Percentiles rank a stretch among this genome's conserved stretches.
These are phyloP conservation scores for Ogataea nakhonphanomensis DNA, from an alignment of 805 yeast genomes.

Conservation along the genomic window DNA sequence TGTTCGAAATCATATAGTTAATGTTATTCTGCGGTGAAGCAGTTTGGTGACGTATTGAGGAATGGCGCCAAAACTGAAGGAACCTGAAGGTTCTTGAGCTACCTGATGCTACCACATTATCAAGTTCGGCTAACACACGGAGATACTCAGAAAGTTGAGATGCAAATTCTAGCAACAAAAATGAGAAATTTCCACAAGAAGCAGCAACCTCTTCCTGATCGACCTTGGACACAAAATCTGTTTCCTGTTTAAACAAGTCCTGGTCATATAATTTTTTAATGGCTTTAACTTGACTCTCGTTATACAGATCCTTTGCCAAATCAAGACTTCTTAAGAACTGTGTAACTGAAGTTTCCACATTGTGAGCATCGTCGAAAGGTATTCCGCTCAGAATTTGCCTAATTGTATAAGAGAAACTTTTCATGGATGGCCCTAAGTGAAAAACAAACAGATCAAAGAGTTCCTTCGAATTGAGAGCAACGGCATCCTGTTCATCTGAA, in stretches of 20 bases:
- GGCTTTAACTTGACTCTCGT: constrained; percentile 53
- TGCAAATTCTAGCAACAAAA: constrained; percentile 59
- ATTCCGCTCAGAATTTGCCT: constrained; percentile 56
- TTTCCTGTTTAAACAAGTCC: constrained; percentile 43
- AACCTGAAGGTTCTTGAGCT: constrained; percentile 44
- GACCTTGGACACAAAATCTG: constrained; percentile 40
- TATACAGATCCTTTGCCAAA: constrained; percentile 53
- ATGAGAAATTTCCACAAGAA: constrained; percentile 75
- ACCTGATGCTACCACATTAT: not conserved
- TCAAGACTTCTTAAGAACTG: constrained; percentile 46
- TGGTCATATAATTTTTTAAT: constrained; percentile 56
- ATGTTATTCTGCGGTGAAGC: constrained; percentile 21
- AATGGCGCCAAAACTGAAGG: constrained; percentile 48
- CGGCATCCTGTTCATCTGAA: constrained; percentile 24
- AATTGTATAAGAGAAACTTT: constrained; percentile 61
- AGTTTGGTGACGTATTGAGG: not conserved
- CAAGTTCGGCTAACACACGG: constrained; percentile 35
- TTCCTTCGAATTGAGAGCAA: constrained; percentile 36
- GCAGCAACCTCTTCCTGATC: constrained; percentile 83
- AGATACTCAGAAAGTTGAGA: constrained; percentile 52
- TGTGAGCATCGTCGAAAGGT: constrained; percentile 45
- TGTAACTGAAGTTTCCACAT: constrained; percentile 37
- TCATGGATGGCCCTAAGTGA: constrained; percentile 69
- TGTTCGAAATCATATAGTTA: constrained; percentile 33
- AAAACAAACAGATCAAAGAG: constrained; percentile 64